Base-by-base conservation (phyloP, 768 basidiomycete species). In the Lentinula raphanica region DNA sequence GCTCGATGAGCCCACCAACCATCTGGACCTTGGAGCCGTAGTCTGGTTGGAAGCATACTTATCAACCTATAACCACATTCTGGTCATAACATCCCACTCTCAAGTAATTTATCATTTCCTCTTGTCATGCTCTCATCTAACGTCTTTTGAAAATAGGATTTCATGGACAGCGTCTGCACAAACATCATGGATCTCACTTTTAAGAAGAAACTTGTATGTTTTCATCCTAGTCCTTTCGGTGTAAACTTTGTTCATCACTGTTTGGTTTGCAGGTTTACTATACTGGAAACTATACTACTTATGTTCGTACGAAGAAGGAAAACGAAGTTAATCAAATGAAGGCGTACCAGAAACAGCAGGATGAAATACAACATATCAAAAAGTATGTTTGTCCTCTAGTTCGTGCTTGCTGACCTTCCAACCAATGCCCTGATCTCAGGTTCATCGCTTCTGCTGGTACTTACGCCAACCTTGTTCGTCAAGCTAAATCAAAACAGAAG, bases 281-380 rank as follows among this genome's bases (percentile, higher is more conserved):
- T 74, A 86, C 87, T 60, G 96, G 96, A 77, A 99, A 99, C 75
- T 99, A 98, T 78, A 81, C 94, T 49, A 94, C 92, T 17, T 99
- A 94, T 75, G 97, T 98, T 63, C 87, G 93, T 69, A 98, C 96
- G 58, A 95, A 90, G 81, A 67, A 76, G 65, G 96, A 99, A 81
- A 99, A 99, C 78, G 96, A 99, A 79, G 88, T 94, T 69, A 99
- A 98, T 73, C 94, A 97, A 78, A 97, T 98, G 94, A 99, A 99
- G 81, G 97, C 96, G 54, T 99, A 98, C 74, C 68, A 86, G 66
- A 99, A 99, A 75, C 96, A 99, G 71, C 96, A 99, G 72, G 96
- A 99, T 48, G 96, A 98, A 75, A 98, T 98, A 65, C 84, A 84
- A 23, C 96, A 99, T 74, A 98, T 98, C 75, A 98, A 98, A 77